Evolutionary conservation across 768 basidiomycete genomes (phyloP).

Genomic region (Lactarius psammicola): DNA sequence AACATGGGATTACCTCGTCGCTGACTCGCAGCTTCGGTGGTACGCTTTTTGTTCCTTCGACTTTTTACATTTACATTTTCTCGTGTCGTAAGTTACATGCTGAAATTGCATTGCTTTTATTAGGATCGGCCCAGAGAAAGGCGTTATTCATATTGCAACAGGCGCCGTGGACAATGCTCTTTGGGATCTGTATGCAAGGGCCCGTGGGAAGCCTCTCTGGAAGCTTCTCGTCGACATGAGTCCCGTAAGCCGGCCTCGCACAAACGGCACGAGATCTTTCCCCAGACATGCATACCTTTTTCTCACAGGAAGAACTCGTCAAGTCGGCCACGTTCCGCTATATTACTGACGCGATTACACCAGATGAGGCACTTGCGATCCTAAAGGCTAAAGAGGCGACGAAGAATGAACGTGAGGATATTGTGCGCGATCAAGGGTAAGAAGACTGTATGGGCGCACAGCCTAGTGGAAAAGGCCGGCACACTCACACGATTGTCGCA

Average conservation of each 20-base stretch:
- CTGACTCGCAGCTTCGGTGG: slow-evolving; percentile 92
- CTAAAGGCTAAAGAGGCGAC: slow-evolving; percentile 72
- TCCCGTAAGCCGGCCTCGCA: slow-evolving; percentile 44
- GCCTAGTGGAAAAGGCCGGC: background rate
- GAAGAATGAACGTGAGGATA: slow-evolving; percentile 76
- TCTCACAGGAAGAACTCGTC: slow-evolving; percentile 69
- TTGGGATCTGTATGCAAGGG: slow-evolving; percentile 90
- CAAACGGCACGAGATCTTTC: background rate
- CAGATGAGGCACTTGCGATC: slow-evolving; percentile 82
- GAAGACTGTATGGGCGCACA: slow-evolving; percentile 22
- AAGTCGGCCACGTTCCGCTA: slow-evolving; percentile 78
- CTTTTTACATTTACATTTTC: too few relatives aligned
- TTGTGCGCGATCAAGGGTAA: slow-evolving; percentile 67
- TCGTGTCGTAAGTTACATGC: too few relatives aligned
- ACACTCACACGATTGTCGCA: background rate
- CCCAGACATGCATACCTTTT: background rate
- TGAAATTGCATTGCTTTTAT: background rate
- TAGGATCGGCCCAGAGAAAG: slow-evolving; percentile 93
- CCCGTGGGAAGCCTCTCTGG: slow-evolving; percentile 85
- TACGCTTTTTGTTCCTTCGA: slow-evolving; percentile 38
- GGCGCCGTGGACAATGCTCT: slow-evolving; percentile 89
- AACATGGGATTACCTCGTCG: slow-evolving; percentile 82
- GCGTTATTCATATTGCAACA: slow-evolving; percentile 88
- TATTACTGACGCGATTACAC: slow-evolving; percentile 91
- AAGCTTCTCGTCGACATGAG: slow-evolving; percentile 91